Conservation (phyloP, 2,329 filamentous ascomycete genomes). For the Monilinia polystroma region DNA sequence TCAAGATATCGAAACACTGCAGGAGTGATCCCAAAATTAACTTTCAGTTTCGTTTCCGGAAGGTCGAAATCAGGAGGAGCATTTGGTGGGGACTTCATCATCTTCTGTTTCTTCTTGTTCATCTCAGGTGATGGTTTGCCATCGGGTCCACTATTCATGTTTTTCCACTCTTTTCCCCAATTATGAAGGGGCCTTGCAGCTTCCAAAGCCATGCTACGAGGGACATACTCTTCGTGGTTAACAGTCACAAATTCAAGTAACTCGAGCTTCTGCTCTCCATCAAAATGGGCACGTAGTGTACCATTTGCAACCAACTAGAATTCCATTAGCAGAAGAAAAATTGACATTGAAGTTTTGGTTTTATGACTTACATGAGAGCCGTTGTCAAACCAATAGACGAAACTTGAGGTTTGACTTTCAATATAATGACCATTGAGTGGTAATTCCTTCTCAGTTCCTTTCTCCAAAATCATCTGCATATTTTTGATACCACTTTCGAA, state of each 20-base stretch:
- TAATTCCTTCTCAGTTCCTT: constrained; percentile 55
- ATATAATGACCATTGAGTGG: constrained; percentile 69
- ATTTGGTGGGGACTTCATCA: constrained; percentile 58
- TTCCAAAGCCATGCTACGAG: constrained; percentile 63
- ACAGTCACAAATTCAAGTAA: constrained; percentile 77
- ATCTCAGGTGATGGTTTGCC: constrained; percentile 62
- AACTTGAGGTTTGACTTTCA: constrained; percentile 71
- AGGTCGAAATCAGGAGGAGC: constrained; percentile 61
- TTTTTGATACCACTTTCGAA: constrained; percentile 83
- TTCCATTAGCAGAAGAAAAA: constrained; percentile 35
- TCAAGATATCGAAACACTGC: constrained; percentile 64
- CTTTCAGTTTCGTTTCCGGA: constrained; percentile 57
- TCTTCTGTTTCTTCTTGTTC: constrained; percentile 64
- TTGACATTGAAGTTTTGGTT: background rate
- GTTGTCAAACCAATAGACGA: constrained; percentile 87
- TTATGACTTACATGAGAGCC: constrained; percentile 69
- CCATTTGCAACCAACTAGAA: constrained; percentile 73
- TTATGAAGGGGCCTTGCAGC: constrained; percentile 60
- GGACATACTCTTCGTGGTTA: constrained; percentile 79
- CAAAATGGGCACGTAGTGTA: constrained; percentile 74
- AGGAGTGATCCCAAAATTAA: constrained; percentile 58
- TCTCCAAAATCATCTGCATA: constrained; percentile 83
- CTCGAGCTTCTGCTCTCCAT: constrained; percentile 76
- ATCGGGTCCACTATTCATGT: constrained; percentile 54
- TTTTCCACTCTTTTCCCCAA: constrained; percentile 66